These are phyloP conservation scores for Coniferiporia weirii DNA, from an alignment of 1,284 basidiomycete species.

Conservation along the genomic window DNA sequence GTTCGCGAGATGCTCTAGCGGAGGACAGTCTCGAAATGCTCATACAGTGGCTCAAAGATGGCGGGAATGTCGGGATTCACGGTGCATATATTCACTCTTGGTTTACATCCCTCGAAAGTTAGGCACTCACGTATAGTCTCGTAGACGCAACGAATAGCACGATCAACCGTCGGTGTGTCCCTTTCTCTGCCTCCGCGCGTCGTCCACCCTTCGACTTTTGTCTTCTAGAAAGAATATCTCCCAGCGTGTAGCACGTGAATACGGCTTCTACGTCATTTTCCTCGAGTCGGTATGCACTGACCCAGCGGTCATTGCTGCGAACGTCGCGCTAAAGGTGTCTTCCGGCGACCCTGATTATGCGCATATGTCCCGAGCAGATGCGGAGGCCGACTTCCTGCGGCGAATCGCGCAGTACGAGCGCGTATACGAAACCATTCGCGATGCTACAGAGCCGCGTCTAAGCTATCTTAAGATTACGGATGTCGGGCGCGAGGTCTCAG, in stretches of 20 bases:
- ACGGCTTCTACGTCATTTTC: slow-evolving; percentile 88
- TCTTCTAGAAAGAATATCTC: slow-evolving; percentile 69
- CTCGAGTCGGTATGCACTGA: slow-evolving; percentile 95
- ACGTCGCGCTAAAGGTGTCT: slow-evolving; percentile 92
- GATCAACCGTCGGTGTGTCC: slow-evolving; percentile 55
- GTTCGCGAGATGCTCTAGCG: slow-evolving; percentile 79
- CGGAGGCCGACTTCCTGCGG: slow-evolving; percentile 85
- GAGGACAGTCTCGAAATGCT: slow-evolving; percentile 93
- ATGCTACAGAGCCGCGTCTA: slow-evolving; percentile 68
- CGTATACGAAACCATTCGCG: slow-evolving; percentile 88
- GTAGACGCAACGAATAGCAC: slow-evolving; percentile 95
- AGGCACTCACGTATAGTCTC: background rate
- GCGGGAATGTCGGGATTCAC: slow-evolving; percentile 97
- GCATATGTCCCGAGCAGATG: slow-evolving; percentile 79
- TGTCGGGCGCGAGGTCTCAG: slow-evolving; percentile 80
- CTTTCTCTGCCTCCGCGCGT: background rate
- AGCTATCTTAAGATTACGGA: slow-evolving; percentile 87
- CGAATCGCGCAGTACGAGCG: slow-evolving; percentile 93
- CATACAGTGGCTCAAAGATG: slow-evolving; percentile 91
- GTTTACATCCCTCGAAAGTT: background rate
- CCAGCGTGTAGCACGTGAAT: slow-evolving; percentile 82
- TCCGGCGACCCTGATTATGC: slow-evolving; percentile 98
- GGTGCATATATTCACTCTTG: slow-evolving; percentile 44
- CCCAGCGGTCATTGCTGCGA: slow-evolving; percentile 89
- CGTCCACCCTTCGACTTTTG: slow-evolving; percentile 12